Evolutionary conservation across 805 yeast species (phyloP), one percentile per base, ranked within the genome.

Genomic region (Alloascoidea africana): DNA sequence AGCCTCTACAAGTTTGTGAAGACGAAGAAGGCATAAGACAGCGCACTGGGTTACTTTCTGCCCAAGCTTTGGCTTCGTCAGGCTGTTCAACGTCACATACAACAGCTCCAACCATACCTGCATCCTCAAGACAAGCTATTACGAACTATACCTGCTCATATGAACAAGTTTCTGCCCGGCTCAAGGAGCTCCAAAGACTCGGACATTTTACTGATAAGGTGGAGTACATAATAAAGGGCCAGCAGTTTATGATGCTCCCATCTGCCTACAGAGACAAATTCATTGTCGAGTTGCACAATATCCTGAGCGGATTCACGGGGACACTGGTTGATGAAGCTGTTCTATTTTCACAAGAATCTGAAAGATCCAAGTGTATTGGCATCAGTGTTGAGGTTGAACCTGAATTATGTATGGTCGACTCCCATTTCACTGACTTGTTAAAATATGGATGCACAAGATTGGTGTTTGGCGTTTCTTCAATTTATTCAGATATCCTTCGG

Each of bases 121-220:
- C 98, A 0, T 86, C 96, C 1, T 91, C 91, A 98, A 70, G 98
- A 50, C n/a, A n/a, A n/a, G 97, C 97, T n/a, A 91, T 91, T 44
- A 68, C 98, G 48, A 98, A 98, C 0, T 73, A 98, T 50, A 91
- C 91, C 53, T 97, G 91, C 56, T 97, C 98, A 1, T 91, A 85
- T 53, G 98, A 91, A 58, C 98, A 91, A 58, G 96, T 97, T 3
- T 70, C 98, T 53, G 98, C 98, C 36, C 75, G 98, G 56, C 78
- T 91, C 30, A 98, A 91, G 52, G 98, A 91, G 64, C 67, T 91
- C 44, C 74, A 95, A 47, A 96, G 82, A 56, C 66, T 91, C 42
- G 98, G 98, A 11, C 98, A 91, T 53, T 79, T 94, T 1, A 89
- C 91, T 34, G 98, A 91, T 55, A 91, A 91, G 53, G 98, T 91